These are phyloP conservation scores for Geotrichum siamense DNA, from an alignment of 1,139 yeast genomes.

Conservation along the genomic window DNA sequence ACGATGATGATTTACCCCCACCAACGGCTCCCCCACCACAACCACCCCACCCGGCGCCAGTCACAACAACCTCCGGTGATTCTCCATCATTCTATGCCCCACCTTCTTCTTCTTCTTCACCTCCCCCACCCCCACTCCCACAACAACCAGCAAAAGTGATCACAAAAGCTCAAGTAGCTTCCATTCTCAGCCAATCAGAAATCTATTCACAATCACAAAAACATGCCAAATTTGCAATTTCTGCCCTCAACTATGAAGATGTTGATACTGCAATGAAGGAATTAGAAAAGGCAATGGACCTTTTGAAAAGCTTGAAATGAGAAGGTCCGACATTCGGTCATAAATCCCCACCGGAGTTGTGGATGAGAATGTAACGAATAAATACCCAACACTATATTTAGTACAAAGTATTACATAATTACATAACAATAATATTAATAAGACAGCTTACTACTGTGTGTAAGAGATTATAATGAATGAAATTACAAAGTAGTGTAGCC, in stretches of 20 bases:
- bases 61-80: conserved; percentile 22
- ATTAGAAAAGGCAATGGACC: conserved; percentile 51
- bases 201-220: conserved; percentile 66
- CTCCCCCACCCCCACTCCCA: conserved; percentile 21
- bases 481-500: conserved; percentile 46
- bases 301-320: conserved; percentile 21
- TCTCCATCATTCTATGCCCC: background rate
- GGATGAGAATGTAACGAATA: background rate
- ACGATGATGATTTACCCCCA: background rate
- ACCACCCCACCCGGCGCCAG: conserved; percentile 18
- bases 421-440: background rate
- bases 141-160: conserved; percentile 14
- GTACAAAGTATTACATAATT: background rate
- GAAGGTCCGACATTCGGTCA: no score
- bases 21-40: conserved; percentile 14
- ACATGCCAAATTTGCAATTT: conserved; percentile 83
- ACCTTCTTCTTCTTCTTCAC: conserved; percentile 11
- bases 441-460: no score
- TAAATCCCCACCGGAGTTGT: no score
- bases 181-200: conserved; percentile 53
- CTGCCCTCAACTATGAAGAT: conserved; percentile 92
- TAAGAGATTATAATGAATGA: no score
- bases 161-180: conserved; percentile 43
- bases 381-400: no score
- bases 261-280: conserved; percentile 74